Base-by-base conservation (phyloP, 2,329 filamentous ascomycete genomes). In the Helotiales sp. region DNA sequence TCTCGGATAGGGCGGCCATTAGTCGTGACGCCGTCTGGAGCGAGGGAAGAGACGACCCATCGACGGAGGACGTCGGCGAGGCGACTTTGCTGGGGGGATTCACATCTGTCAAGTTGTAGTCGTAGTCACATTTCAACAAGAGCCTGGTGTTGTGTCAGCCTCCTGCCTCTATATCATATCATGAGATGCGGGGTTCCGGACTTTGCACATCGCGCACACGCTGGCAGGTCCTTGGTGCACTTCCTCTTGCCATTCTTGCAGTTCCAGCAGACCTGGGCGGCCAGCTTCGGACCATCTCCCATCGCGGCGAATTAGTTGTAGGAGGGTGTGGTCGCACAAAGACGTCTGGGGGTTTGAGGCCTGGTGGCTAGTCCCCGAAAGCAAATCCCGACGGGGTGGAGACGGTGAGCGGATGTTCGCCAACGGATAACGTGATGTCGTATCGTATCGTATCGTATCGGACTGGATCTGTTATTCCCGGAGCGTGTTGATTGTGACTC, bases 181-280 rank as follows among this genome's bases (percentile, higher is more conserved):
- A 38, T 31, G 15, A 47, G 29, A 25, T 24, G 40, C 40, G 40
- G 40, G 19, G 17, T 8, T 15, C 58, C 59, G 38, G 17, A 64
- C 63, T 62, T 66, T 12, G 57, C 46, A 49, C 63, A 66, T 27
- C 59, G 49, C 22, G 57, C 59, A 54, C 63, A 66, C 2, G 57
- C 48, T 10, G 63, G 63, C 25, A 66, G 33, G 4, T 62, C 56
- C 40, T 66, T 66, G 42, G 38, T 59, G 24, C 63, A 66, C 31
- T 62, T 64, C 40, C 62, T 62, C 48, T 66, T 66, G n/a, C 59
- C 58, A 33, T 36, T 51, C 51, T 63, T 66, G 54, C 63, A 66
- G 34, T 58, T 66, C 53, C 54, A 62, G 52, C 63, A 66, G n/a
- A 64, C 60, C 50, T 63, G 62, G 3, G 44, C 17, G 15, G 63